Percentiles rank a stretch among this genome's conserved stretches.
Evolutionary conservation across 805 yeast genomes (phyloP).

Genomic region (Wickerhamomyces bisporus): DNA sequence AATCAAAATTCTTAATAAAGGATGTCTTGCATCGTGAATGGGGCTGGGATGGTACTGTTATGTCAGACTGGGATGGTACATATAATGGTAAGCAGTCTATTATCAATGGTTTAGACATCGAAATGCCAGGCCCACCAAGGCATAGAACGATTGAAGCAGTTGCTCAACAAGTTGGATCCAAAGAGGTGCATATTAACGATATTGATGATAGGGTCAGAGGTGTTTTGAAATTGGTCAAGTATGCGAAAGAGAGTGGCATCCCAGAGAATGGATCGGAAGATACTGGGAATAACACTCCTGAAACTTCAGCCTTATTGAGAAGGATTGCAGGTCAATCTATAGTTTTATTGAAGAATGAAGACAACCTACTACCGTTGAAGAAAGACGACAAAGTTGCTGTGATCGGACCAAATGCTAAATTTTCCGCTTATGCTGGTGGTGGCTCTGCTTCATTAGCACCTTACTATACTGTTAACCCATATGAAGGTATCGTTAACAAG

Average conservation of each 20-base stretch:
- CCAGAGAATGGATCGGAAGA: conserved; percentile 34
- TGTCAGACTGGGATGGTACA: conserved; percentile 57
- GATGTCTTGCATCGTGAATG: conserved; percentile 46
- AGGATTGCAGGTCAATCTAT: conserved; percentile 45
- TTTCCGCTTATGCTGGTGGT: conserved; percentile 51
- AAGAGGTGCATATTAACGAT: conserved; percentile 32
- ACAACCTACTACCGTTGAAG: conserved; percentile 40
- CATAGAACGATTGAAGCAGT: conserved; percentile 32
- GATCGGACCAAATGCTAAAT: conserved; percentile 56
- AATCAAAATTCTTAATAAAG: conserved; percentile 33
- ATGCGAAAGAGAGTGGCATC: conserved; percentile 34
- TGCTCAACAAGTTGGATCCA: conserved; percentile 34
- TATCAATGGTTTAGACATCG: conserved; percentile 50
- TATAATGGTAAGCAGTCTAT: conserved; percentile 39
- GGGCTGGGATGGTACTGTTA: conserved; percentile 44
- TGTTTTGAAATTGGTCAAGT: conserved; percentile 41
- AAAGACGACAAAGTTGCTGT: conserved; percentile 39
- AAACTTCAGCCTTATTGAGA: conserved; percentile 34
- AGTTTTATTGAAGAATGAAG: conserved; percentile 53
- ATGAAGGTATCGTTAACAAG: conserved; percentile 35
- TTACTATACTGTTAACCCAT: conserved; percentile 44
- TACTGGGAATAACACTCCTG: conserved; percentile 35
- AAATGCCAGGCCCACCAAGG: conserved; percentile 54
- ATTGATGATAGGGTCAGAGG: conserved; percentile 42
- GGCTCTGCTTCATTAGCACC: conserved; percentile 53